Evolutionary conservation across 1,284 basidiomycete genomes (phyloP).

Genomic region (Takashimella tepidaria): DNA sequence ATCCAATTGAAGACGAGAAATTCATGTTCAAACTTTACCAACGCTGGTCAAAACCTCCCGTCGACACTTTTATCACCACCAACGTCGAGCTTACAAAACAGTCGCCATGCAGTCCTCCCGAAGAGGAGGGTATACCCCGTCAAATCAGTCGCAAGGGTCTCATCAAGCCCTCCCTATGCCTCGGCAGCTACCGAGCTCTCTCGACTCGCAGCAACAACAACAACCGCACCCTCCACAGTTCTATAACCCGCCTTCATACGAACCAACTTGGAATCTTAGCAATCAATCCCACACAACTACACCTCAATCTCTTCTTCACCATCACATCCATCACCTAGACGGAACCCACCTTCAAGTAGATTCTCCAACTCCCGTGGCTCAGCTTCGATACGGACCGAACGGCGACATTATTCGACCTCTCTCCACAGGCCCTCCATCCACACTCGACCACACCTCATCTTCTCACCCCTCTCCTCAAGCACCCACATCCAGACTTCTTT

Average conservation of each 20-base stretch:
- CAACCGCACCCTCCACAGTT: background rate
- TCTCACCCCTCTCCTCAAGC: background rate
- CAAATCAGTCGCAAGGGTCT: background rate
- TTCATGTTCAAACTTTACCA: too few species aligned
- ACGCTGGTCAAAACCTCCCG: too few species aligned
- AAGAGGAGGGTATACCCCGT: background rate
- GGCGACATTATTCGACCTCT: background rate
- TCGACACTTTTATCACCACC: background rate
- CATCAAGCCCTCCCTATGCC: background rate
- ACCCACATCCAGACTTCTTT: conserved; percentile 17
- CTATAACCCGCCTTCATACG: background rate
- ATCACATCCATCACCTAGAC: conserved; percentile 2
- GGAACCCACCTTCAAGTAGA: background rate
- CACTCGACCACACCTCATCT: background rate
- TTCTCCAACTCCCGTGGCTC: background rate
- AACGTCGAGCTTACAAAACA: too few species aligned
- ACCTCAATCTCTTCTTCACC: background rate
- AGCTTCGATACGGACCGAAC: background rate
- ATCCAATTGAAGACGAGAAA: too few species aligned
- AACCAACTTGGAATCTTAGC: background rate
- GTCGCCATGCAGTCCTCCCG: background rate
- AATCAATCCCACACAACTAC: background rate
- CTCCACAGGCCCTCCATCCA: background rate
- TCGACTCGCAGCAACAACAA: background rate
- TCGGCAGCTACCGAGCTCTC: background rate